Evolutionary conservation across 2,329 filamentous ascomycete species (phyloP).

Genomic region (Ophiostoma australiae): DNA sequence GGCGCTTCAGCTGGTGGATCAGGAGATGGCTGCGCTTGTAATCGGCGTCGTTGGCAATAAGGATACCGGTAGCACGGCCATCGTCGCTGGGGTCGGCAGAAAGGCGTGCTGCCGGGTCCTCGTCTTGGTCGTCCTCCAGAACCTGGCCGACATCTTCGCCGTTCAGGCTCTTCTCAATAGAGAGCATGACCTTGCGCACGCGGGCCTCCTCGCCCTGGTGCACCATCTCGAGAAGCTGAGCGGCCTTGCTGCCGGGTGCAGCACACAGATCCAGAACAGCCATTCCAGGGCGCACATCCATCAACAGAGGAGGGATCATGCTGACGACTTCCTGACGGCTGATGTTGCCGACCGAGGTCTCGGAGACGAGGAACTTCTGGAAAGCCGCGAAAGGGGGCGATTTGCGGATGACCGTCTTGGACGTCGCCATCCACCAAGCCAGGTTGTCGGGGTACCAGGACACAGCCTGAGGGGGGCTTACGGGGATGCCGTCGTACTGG

Average conservation of each 20-base stretch:
- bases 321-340: slow-evolving; percentile 95
- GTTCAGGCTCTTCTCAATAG: slow-evolving; percentile 48
- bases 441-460: slow-evolving; percentile 92
- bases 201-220: slow-evolving; percentile 87
- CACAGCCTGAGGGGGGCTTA: slow-evolving; percentile 76
- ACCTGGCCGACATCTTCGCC: slow-evolving; percentile 44
- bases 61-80: slow-evolving; percentile 81
- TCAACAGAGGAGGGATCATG: slow-evolving; percentile 94
- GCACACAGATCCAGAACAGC: slow-evolving; percentile 93
- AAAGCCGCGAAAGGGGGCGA: slow-evolving; percentile 92
- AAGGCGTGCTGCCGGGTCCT: slow-evolving; percentile 42
- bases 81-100: slow-evolving; percentile 63
- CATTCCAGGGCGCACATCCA: slow-evolving; percentile 89
- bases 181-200: slow-evolving; percentile 63
- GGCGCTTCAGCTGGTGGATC: slow-evolving; percentile 93
- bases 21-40: slow-evolving; percentile 97
- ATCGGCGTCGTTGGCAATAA: slow-evolving; percentile 94
- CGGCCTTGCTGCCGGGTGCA: slow-evolving; percentile 93
- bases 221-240: slow-evolving; percentile 90
- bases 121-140: slow-evolving; percentile 37
- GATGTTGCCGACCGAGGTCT: slow-evolving; percentile 96
- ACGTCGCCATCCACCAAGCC: slow-evolving; percentile 96
- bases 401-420: slow-evolving; percentile 90
- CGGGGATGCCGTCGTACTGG: slow-evolving; percentile 72
- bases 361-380: slow-evolving; percentile 95